Conservation (phyloP, 2,329 filamentous ascomycete genomes). For the Triangularia verruculosa region DNA sequence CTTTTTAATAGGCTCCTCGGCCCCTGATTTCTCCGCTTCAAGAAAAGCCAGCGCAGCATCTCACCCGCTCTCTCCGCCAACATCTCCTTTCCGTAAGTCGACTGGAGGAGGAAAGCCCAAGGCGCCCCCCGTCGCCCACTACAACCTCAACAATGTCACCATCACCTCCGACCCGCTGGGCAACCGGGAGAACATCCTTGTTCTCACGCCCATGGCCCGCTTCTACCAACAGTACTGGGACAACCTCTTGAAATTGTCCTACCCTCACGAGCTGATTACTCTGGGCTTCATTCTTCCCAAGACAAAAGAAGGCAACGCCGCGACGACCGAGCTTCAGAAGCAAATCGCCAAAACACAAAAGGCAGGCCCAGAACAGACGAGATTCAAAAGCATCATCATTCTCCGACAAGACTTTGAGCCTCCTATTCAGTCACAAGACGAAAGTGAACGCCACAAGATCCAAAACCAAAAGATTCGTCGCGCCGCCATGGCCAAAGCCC, state of each 20-base stretch:
- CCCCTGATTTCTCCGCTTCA: constrained; percentile 30
- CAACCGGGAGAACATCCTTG: constrained; percentile 81
- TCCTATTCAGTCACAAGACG: constrained; percentile 74
- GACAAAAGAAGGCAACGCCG: constrained; percentile 85
- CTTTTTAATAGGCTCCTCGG: constrained; percentile 56
- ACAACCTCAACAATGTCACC: constrained; percentile 93
- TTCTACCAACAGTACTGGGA: constrained; percentile 98
- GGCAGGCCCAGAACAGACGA: constrained; percentile 67
- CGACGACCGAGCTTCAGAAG: constrained; percentile 77
- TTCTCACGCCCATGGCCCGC: constrained; percentile 86
- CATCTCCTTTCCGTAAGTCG: constrained; percentile 67
- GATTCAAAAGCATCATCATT: constrained; percentile 92
- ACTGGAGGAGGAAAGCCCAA: constrained; percentile 50
- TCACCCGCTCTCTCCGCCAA: constrained; percentile 70
- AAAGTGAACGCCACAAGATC: constrained; percentile 88
- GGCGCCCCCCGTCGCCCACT: constrained; percentile 84
- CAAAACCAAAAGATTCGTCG: constrained; percentile 82
- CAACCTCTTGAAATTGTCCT: constrained; percentile 77
- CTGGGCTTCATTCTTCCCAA: constrained; percentile 95
- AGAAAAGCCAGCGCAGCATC: constrained; percentile 54
- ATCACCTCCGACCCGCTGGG: constrained; percentile 71
- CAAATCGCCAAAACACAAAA: constrained; percentile 84
- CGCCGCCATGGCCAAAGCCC: constrained; percentile 86
- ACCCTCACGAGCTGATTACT: constrained; percentile 92
- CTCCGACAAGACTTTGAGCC: constrained; percentile 92